Percentiles rank a stretch among this genome's conserved stretches.
Conservation (phyloP, 1,139 yeast genomes). For the Wickerhamomyces sp. region DNA sequence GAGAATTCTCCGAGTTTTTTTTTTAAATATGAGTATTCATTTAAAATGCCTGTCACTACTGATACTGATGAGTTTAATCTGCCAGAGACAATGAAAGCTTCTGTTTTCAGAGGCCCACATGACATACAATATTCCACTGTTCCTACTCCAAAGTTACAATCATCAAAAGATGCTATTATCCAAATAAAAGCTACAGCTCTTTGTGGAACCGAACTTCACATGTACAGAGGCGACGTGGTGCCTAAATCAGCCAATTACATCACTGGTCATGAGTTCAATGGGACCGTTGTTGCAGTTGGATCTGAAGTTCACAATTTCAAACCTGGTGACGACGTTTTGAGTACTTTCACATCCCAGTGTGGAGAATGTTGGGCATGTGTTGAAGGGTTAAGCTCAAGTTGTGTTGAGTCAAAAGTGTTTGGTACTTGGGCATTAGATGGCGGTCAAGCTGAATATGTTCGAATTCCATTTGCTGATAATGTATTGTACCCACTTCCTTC, state of each 20-base stretch:
- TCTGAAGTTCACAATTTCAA: constrained; percentile 49
- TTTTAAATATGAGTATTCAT: too few relatives aligned
- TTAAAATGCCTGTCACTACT: too few relatives aligned
- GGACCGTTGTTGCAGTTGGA: constrained; percentile 69
- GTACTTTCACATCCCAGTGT: constrained; percentile 49
- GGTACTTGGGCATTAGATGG: constrained; percentile 71
- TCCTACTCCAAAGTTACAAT: constrained; percentile 39
- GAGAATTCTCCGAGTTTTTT: too few relatives aligned
- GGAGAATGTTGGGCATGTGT: constrained; percentile 34
- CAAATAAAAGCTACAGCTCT: constrained; percentile 51
- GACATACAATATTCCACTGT: constrained; percentile 40
- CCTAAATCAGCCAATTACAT: constrained; percentile 37
- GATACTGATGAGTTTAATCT: constrained; percentile 4
- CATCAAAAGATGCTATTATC: constrained; percentile 45
- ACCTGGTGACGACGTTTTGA: constrained; percentile 67
- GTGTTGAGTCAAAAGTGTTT: constrained; percentile 46
- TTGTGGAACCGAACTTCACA: constrained; percentile 61
- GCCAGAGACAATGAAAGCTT: constrained; percentile 44
- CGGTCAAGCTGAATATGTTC: constrained; percentile 51
- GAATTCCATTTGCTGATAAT: constrained; percentile 53
- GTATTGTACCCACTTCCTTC: constrained; percentile 43
- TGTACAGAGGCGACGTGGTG: constrained; percentile 52
- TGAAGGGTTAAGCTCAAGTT: constrained; percentile 44
- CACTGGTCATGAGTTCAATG: constrained; percentile 76
- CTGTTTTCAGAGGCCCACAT: constrained; percentile 49